A percentile compares a stretch with the other conserved stretches of the same genome.
phyloP scores from a whole-genome alignment of 306 rosid genomes.

The Betula pendula region DNA sequence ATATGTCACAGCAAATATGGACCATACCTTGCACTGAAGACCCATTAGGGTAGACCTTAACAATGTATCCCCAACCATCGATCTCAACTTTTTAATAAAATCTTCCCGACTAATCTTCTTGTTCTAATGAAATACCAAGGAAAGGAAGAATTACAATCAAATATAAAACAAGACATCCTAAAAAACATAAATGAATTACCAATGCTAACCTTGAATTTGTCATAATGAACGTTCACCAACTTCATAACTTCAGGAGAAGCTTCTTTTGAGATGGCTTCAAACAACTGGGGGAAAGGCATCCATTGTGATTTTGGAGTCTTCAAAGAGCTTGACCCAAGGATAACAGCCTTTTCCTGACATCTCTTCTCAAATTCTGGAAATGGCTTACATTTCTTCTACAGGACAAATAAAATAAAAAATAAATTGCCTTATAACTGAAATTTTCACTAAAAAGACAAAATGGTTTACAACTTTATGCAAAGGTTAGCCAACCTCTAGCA shows the following conservation, averaged over 20 bases:
- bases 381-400: slow-evolving; percentile 32
- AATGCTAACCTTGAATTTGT: slow-evolving; percentile 50
- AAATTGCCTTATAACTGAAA: not conserved
- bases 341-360: slow-evolving; percentile 43
- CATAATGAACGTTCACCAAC: slow-evolving; percentile 46
- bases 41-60: slow-evolving; percentile 58
- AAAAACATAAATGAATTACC: not conserved
- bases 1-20: not conserved
- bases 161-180: slow-evolving; percentile 14
- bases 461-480: not conserved
- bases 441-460: not conserved
- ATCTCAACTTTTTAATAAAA: slow-evolving; percentile 70
- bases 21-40: slow-evolving; percentile 59
- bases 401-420: slow-evolving; percentile 8
- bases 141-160: slow-evolving; percentile 5
- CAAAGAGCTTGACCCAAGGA: slow-evolving; percentile 37
- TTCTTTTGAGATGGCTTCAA: slow-evolving; percentile 58
- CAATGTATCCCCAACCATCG: slow-evolving; percentile 68
- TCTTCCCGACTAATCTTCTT: slow-evolving; percentile 66
- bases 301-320: slow-evolving; percentile 72
- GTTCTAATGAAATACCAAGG: slow-evolving; percentile 40
- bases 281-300: slow-evolving; percentile 75
- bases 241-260: slow-evolving; percentile 51
- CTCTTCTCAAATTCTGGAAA: slow-evolving; percentile 28
- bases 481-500: not conserved